Conservation (phyloP, 192 early-diverging fungal genomes). For the Funneliformis geosporum region DNA sequence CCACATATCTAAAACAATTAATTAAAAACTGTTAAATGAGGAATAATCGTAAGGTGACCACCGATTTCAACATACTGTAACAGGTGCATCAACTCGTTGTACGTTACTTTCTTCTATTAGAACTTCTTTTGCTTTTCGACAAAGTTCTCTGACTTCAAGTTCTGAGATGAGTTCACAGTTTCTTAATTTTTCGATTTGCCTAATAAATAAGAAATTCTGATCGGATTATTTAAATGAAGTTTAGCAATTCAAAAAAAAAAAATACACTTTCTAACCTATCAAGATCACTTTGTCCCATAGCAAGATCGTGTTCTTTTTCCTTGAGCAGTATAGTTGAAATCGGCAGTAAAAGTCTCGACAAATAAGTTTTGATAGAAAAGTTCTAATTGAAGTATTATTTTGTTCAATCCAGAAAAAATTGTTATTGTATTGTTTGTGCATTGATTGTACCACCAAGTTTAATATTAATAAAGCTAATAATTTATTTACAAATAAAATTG, state of each 20-base stretch:
- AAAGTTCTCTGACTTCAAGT: conserved; percentile 90
- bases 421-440: no score
- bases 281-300: conserved; percentile 25
- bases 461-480: no score
- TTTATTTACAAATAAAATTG: no score
- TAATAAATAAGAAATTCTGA: conserved; percentile 17
- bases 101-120: conserved; percentile 82
- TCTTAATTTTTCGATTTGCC: conserved; percentile 86
- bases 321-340: background rate
- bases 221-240: background rate
- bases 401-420: no score
- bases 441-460: no score
- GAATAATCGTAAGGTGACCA: background rate
- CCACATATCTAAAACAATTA: conserved; percentile 96
- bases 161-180: conserved; percentile 93
- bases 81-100: conserved; percentile 86
- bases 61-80: conserved; percentile 67
- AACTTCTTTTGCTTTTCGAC: conserved; percentile 85
- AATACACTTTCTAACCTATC: conserved; percentile 13
- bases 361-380: no score
- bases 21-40: background rate
- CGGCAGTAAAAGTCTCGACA: no score
- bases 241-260: no score
- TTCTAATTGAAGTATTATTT: no score
- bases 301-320: no score